Conservation (phyloP, 2,329 filamentous ascomycete species). For the Exserohilum turcica region DNA sequence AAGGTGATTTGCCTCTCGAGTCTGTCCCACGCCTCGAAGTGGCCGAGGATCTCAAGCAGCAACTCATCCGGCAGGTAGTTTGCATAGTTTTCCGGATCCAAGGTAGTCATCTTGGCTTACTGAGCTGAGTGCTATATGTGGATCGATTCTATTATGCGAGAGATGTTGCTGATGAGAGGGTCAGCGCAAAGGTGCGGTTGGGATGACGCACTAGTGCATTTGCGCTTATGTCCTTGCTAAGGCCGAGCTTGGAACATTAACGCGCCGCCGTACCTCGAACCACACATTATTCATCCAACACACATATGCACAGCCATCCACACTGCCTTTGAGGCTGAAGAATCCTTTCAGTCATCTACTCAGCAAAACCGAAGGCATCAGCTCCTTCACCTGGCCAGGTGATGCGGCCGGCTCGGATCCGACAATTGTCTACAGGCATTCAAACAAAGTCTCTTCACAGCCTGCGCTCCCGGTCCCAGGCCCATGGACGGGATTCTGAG, state of each 20-base stretch:
- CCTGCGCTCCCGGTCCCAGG: not conserved
- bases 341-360: too few relatives aligned
- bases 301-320: not conserved
- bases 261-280: not conserved
- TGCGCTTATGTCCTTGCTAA: conserved; percentile 6
- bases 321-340: not conserved
- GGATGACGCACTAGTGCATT: conserved; percentile 10
- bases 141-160: not conserved
- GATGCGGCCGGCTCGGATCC: not conserved
- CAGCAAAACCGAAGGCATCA: not conserved
- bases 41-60: conserved; percentile 56
- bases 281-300: not conserved
- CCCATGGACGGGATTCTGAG: not conserved
- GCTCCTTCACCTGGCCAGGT: not conserved
- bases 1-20: conserved; percentile 54
- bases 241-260: not conserved
- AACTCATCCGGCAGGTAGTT: conserved; percentile 61
- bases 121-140: not conserved
- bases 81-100: conserved; percentile 9
- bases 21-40: conserved; percentile 42
- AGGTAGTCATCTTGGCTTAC: conserved; percentile 3
- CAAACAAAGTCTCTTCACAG: not conserved
- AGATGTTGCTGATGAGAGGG: not conserved
- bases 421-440: not conserved
- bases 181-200: conserved; percentile 2